These are phyloP conservation scores for Umbelopsis sp. DNA, from an alignment of 192 early-diverging fungal genomes.

Conservation along the genomic window DNA sequence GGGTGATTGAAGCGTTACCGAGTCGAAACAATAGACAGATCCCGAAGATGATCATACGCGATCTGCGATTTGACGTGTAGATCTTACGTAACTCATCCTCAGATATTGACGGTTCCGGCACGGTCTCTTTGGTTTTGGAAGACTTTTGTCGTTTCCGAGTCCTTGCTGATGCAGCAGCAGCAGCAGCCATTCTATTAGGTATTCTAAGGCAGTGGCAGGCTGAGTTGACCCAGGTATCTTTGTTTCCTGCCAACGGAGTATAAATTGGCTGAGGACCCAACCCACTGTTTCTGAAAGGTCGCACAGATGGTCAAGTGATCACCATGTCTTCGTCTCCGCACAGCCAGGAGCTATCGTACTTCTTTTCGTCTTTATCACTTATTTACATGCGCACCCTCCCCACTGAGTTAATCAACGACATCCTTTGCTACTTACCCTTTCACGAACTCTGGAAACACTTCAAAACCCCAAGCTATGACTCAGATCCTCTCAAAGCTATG, in stretches of 20 bases:
- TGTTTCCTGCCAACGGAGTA: background rate
- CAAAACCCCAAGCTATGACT: background rate
- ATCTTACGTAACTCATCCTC: background rate
- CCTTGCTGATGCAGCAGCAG: background rate
- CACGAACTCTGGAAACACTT: background rate
- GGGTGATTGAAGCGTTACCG: conserved; percentile 58
- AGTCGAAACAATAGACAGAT: conserved; percentile 51
- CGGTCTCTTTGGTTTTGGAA: background rate
- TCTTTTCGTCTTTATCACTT: background rate
- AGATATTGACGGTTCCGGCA: background rate
- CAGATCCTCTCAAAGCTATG: background rate
- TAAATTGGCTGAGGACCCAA: too few species aligned
- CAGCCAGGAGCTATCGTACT: background rate
- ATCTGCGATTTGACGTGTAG: background rate
- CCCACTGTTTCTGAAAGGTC: background rate
- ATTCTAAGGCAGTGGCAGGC: too few species aligned
- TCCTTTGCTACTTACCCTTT: conserved; percentile 4
- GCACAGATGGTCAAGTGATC: background rate
- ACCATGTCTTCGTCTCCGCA: background rate
- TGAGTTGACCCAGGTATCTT: too few species aligned
- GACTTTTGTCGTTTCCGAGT: background rate
- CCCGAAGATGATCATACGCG: conserved; percentile 18
- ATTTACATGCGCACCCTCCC: conserved; percentile 5
- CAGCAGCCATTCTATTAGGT: background rate
- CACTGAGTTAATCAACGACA: conserved; percentile 10